Percentiles rank a stretch among this genome's conserved stretches.
phyloP scores from a whole-genome alignment of 257 asterid genomes.

The Solanum etuberosum region DNA sequence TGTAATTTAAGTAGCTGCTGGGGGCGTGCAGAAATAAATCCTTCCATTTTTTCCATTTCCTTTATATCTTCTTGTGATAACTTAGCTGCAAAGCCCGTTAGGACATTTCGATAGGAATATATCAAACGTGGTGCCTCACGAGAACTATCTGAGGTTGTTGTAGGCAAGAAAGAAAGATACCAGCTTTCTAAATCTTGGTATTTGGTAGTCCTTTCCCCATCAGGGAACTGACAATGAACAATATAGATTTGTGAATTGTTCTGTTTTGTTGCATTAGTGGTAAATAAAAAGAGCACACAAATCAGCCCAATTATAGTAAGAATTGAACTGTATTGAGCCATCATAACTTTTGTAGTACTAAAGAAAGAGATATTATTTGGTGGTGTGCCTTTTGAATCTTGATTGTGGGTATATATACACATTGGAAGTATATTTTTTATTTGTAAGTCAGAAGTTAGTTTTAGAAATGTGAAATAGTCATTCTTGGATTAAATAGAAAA shows the following conservation, averaged over 20 bases:
- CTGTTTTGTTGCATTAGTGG: not conserved
- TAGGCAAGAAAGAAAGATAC: slow-evolving; percentile 17
- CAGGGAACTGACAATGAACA: slow-evolving; percentile 12
- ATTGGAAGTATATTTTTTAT: not conserved
- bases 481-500: not conserved
- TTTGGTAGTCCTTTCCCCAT: not conserved
- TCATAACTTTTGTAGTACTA: not conserved
- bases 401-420: not conserved
- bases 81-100: slow-evolving; percentile 20
- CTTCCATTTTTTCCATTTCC: not conserved
- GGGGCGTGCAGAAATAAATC: slow-evolving; percentile 5
- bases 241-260: slow-evolving; percentile 14
- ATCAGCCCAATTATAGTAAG: not conserved
- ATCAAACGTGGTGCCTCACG: slow-evolving; percentile 5
- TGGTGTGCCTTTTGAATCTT: not conserved
- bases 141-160: not conserved
- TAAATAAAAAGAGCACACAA: not conserved
- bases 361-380: not conserved
- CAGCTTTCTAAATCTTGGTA: slow-evolving; percentile 3
- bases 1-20: not conserved
- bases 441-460: not conserved
- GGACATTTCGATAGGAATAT: slow-evolving; percentile 5
- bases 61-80: not conserved
- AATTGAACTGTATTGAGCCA: not conserved
- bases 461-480: not conserved